phyloP scores from a whole-genome alignment of 164 flowering plant genomes.

The Magnolia sinica region DNA sequence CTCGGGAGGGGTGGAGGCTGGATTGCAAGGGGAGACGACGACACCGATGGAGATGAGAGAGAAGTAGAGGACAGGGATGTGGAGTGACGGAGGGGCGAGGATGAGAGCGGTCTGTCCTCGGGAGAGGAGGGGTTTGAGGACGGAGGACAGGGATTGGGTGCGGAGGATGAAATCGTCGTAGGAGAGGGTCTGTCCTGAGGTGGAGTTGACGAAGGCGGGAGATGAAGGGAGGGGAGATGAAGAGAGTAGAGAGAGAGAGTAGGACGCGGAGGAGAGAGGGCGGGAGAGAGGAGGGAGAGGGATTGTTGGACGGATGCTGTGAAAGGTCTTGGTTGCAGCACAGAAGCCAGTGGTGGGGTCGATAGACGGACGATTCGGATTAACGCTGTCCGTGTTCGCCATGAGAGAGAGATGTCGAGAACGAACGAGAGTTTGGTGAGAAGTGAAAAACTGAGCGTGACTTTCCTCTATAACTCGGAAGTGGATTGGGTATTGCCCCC shows the following conservation, averaged over 20 bases:
- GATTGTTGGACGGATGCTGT: conserved; percentile 37
- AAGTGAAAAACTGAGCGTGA: no score
- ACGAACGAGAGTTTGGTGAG: neutral
- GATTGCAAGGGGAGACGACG: conserved; percentile 61
- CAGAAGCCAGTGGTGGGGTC: conserved; percentile 42
- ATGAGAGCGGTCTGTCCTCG: conserved; percentile 51
- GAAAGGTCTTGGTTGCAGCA: conserved; percentile 39
- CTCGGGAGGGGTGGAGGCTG: conserved; percentile 45
- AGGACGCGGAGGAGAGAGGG: conserved; percentile 27
- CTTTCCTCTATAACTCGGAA: no score
- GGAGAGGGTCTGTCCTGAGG: conserved; percentile 31
- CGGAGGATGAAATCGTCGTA: conserved; percentile 31
- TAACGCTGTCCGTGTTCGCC: no score
- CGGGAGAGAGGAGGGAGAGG: conserved; percentile 34
- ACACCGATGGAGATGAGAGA: conserved; percentile 64
- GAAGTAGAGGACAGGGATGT: conserved; percentile 55
- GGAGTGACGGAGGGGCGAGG: conserved; percentile 36
- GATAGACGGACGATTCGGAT: neutral
- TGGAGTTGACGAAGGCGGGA: conserved; percentile 43
- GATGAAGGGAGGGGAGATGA: conserved; percentile 23
- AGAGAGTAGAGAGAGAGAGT: conserved; percentile 37
- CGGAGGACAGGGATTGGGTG: conserved; percentile 28
- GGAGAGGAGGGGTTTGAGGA: conserved; percentile 28
- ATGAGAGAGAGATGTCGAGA: no score
- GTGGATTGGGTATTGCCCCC: no score